These are phyloP conservation scores for Saccharomyces mikatae DNA, from an alignment of 805 yeast species.

Conservation along the genomic window DNA sequence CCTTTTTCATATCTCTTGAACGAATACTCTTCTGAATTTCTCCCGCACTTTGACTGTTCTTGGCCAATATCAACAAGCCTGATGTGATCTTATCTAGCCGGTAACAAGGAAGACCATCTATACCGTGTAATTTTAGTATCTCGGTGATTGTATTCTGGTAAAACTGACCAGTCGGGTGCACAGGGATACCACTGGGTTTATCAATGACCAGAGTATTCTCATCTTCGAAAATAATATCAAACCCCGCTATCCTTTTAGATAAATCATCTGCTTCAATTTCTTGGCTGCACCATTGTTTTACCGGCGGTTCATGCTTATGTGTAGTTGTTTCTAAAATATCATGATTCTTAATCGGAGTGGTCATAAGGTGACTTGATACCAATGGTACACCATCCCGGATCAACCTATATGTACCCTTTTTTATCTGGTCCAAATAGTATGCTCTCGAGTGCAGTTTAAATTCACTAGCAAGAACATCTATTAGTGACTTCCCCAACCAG, in stretches of 20 bases:
- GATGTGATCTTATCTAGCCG: constrained; percentile 85
- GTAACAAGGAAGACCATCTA: constrained; percentile 67
- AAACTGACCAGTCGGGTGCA: constrained; percentile 87
- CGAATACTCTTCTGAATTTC: constrained; percentile 49
- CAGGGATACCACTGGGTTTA: constrained; percentile 90
- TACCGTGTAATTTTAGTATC: constrained; percentile 55
- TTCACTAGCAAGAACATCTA: constrained; percentile 35
- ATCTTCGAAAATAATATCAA: constrained; percentile 62
- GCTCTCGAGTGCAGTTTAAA: constrained; percentile 25
- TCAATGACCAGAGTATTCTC: constrained; percentile 74
- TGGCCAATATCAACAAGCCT: constrained; percentile 64
- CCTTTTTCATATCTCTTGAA: constrained; percentile 61
- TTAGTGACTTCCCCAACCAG: constrained; percentile 34
- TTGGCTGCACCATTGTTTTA: constrained; percentile 34
- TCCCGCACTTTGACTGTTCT: constrained; percentile 42
- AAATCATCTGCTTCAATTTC: constrained; percentile 9
- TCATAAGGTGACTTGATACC: constrained; percentile 10
- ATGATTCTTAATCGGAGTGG: constrained; percentile 16
- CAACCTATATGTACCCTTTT: constrained; percentile 14
- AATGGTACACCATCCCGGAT: constrained; percentile 12
- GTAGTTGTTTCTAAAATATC: constrained; percentile 26
- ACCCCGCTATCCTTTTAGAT: constrained; percentile 30
- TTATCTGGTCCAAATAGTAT: constrained; percentile 15
- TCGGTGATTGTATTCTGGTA: constrained; percentile 66
- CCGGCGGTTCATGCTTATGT: constrained; percentile 89